phyloP scores from a whole-genome alignment of 202 grass and related monocot species.

The Miscanthus sacchariflorus region DNA sequence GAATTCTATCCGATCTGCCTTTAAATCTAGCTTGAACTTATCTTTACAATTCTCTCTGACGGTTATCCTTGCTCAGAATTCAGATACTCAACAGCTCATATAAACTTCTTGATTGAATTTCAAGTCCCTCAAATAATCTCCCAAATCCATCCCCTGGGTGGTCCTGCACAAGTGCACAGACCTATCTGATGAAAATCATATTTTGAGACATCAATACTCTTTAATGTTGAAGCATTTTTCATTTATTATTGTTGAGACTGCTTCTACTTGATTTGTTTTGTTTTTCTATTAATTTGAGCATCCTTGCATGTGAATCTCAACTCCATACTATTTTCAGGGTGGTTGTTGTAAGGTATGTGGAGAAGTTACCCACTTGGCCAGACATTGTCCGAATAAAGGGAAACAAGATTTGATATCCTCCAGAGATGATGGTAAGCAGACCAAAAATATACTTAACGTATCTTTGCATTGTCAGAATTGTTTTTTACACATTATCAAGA shows the following conservation, averaged over 20 bases:
- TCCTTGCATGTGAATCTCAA: conserved; percentile 23
- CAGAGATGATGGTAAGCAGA: conserved; percentile 44
- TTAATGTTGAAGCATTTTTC: neutral
- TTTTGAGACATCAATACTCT: conserved; percentile 3
- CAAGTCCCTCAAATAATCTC: neutral
- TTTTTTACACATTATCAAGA: conserved; percentile 20
- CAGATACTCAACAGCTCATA: neutral
- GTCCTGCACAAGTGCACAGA: neutral
- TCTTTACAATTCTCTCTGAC: neutral
- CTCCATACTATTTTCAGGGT: conserved; percentile 64
- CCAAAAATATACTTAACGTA: conserved; percentile 26
- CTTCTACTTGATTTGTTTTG: conserved; percentile 26
- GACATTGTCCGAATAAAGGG: conserved; percentile 73
- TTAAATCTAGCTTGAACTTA: neutral
- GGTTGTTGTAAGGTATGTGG: conserved; percentile 95
- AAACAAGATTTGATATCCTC: conserved; percentile 51
- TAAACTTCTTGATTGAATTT: neutral
- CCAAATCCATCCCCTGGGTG: neutral
- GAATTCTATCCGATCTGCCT: neutral
- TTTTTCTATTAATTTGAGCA: neutral
- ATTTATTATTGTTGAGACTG: neutral
- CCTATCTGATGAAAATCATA: neutral
- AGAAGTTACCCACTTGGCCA: conserved; percentile 92
- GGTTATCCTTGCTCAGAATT: conserved; percentile 20
- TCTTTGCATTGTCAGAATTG: conserved; percentile 15